A percentile compares a stretch with the other conserved stretches of the same genome.
phyloP scores from a whole-genome alignment of 306 rosid genomes.

The Clitoria ternatea region DNA sequence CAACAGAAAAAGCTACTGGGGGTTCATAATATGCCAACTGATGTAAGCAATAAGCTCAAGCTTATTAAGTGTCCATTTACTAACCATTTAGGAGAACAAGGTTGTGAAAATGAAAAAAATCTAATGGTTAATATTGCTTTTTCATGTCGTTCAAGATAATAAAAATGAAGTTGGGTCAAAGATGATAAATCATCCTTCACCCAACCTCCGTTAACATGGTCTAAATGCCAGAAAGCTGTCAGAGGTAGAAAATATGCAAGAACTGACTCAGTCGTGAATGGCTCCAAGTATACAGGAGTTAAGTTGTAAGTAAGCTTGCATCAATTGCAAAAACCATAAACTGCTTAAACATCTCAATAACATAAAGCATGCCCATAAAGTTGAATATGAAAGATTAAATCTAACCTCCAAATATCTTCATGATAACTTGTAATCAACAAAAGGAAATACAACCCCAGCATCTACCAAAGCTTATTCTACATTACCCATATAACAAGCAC shows the following conservation, averaged over 20 bases:
- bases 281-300: not conserved
- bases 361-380: not conserved
- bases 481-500: constrained; percentile 13
- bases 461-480: constrained; percentile 25
- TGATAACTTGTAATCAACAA: not conserved
- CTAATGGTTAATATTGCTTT: too few relatives aligned
- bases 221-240: not conserved
- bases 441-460: constrained; percentile 7
- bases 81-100: too few relatives aligned
- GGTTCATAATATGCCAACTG: not conserved
- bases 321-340: constrained; percentile 11
- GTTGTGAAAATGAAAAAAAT: too few relatives aligned
- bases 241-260: not conserved
- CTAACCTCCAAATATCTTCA: constrained; percentile 9
- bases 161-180: too few relatives aligned
- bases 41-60: not conserved
- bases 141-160: too few relatives aligned
- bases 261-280: not conserved
- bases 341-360: constrained; percentile 8
- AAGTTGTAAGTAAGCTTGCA: not conserved
- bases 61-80: too few relatives aligned
- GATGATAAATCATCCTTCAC: too few relatives aligned
- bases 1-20: not conserved
- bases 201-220: not conserved
- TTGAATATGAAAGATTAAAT: constrained; percentile 14